Evolutionary conservation across 345 rosid genomes (phyloP).

Genomic region (Salix arbutifolia): DNA sequence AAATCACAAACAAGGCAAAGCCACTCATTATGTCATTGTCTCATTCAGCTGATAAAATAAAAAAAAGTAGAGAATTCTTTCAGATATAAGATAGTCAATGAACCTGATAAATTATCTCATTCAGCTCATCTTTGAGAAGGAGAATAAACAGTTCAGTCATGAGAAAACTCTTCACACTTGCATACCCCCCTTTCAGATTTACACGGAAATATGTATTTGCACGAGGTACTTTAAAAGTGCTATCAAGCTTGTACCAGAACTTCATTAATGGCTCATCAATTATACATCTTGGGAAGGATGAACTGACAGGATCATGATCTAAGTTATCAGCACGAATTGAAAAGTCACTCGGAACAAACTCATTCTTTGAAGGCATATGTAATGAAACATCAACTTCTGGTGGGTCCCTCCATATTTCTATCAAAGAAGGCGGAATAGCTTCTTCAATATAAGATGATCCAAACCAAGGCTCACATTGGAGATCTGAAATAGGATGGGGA

Average conservation of each 20-base stretch:
- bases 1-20: background rate
- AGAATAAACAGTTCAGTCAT: constrained; percentile 74
- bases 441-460: constrained; percentile 71
- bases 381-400: constrained; percentile 58
- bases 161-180: constrained; percentile 58
- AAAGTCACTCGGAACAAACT: constrained; percentile 82
- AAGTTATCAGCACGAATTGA: constrained; percentile 50
- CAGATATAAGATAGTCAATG: constrained; percentile 14
- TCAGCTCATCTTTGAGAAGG: constrained; percentile 91
- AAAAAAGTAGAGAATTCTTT: background rate
- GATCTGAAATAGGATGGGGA: constrained; percentile 40
- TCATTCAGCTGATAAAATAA: background rate
- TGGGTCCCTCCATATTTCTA: constrained; percentile 77
- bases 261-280: constrained; percentile 74
- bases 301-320: constrained; percentile 23
- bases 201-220: constrained; percentile 79
- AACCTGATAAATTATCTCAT: constrained; percentile 91
- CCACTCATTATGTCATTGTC: background rate
- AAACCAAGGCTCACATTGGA: constrained; percentile 81
- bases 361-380: constrained; percentile 76
- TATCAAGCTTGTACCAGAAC: constrained; percentile 94
- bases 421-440: constrained; percentile 56
- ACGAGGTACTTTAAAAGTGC: constrained; percentile 77
- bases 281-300: constrained; percentile 58
- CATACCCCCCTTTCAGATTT: constrained; percentile 77